Base-by-base conservation (phyloP, 2,329 filamentous ascomycete genomes). In the Penicillium oxalicum region DNA sequence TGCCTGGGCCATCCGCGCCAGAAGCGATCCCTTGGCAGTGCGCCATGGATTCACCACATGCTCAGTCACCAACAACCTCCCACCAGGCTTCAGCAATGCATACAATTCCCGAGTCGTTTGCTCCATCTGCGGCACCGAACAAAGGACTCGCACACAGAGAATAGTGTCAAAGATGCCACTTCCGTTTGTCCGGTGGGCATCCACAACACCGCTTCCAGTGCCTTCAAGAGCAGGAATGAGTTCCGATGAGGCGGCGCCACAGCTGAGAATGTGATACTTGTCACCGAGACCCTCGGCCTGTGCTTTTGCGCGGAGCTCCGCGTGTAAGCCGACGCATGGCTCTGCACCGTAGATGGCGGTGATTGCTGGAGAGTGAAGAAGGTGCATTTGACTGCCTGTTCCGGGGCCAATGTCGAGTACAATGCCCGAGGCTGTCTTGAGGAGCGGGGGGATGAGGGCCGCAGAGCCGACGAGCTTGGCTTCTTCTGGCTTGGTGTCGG, bases 41-140 rank as follows among this genome's bases (percentile, higher is more conserved):
- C 63, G 60, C 73, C 75, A 79, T 1, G 74, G 72, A 56, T 78
- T 80, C 25, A 66, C 71, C 9, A 80, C 74, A 65, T 82, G 79
- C 61, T 82, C 79, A 44, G 72, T 75, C 26, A 81, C 66, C 13
- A 82, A 63, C 65, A 82, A 61, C 47, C 76, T 65, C 0, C 79
- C 79, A 2, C 79, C 78, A 0, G 78, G 78, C 50, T 74, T 76
- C 35, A 82, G 59, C 50, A 81, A 57, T 0, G 56, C 57, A 58
- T 80, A 80, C 34, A 82, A 53, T 1, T 73, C 70, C 1, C 61
- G 58, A 12, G 74, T 66, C 2, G 76, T 77, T 43, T 69, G 63
- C 41, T 74, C 67, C 24, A 73, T 67, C 37, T 73, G 60, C 0
- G 77, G 75, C 7, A 82, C 74, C 3, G 76, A 76, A 53, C 79